Evolutionary conservation across 2,329 filamentous ascomycete genomes (phyloP).

Genomic region (Neonectria punicea): DNA sequence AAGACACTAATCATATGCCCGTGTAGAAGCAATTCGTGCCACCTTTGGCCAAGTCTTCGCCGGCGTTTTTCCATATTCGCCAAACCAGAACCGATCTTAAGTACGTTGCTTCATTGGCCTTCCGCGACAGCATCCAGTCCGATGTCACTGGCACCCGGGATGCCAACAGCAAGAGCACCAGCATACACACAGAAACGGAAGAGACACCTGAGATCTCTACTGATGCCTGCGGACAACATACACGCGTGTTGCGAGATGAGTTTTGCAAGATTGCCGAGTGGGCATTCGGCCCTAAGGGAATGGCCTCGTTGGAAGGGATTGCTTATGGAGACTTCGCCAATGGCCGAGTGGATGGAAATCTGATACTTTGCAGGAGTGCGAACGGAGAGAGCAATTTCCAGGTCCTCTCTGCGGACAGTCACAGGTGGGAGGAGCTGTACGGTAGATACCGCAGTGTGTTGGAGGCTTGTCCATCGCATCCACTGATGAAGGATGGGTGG

Average conservation of each 20-base stretch:
- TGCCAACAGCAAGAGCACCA: too few species aligned
- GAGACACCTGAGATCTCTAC: background rate
- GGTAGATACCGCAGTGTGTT: background rate
- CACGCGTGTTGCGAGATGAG: background rate
- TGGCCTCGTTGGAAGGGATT: conserved; percentile 7
- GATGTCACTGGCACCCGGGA: too few species aligned
- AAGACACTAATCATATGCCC: background rate
- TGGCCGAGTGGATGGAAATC: background rate
- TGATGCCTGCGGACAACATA: background rate
- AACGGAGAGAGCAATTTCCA: background rate
- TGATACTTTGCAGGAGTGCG: background rate
- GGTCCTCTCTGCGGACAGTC: background rate
- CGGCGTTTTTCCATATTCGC: too few species aligned
- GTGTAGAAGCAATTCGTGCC: background rate
- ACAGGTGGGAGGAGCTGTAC: conserved; percentile 1
- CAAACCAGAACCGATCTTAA: too few species aligned
- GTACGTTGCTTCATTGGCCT: too few species aligned
- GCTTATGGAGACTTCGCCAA: conserved; percentile 13
- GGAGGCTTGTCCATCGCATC: conserved; percentile 1
- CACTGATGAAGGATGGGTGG: background rate
- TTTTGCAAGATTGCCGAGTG: conserved; percentile 11
- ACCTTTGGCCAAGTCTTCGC: too few species aligned
- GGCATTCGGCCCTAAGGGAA: conserved; percentile 13
- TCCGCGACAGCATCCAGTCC: too few species aligned
- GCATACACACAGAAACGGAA: background rate